These are phyloP conservation scores for Suhomyces tanzawaensis DNA, from an alignment of 805 yeast genomes.

Conservation along the genomic window DNA sequence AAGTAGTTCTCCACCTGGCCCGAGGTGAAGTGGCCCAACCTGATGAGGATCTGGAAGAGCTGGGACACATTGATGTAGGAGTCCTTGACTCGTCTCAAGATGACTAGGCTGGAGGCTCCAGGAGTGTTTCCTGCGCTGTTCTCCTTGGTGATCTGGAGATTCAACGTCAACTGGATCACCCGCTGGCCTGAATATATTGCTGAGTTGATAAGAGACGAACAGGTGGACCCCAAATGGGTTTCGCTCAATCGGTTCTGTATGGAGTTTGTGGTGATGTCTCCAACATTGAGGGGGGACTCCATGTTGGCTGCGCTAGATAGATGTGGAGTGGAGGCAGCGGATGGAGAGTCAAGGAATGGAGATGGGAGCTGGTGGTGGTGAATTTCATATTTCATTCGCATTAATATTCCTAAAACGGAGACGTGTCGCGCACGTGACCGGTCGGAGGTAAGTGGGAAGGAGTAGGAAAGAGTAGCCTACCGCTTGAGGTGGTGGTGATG, in stretches of 20 bases:
- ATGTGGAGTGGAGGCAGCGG: not conserved
- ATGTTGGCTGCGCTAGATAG: slow-evolving; percentile 18
- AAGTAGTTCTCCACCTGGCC: slow-evolving; percentile 30
- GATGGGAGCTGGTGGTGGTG: not conserved
- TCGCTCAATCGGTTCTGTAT: slow-evolving; percentile 33
- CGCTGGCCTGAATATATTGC: slow-evolving; percentile 38
- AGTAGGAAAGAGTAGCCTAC: too few relatives aligned
- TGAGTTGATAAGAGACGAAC: slow-evolving; percentile 19
- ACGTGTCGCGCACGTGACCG: slow-evolving; percentile 1
- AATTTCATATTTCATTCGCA: not conserved
- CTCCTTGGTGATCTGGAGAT: slow-evolving; percentile 6
- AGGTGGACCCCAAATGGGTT: slow-evolving; percentile 32
- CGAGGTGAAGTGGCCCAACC: slow-evolving; percentile 23
- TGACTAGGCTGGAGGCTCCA: slow-evolving; percentile 1
- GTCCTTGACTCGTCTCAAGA: slow-evolving; percentile 43
- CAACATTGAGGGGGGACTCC: slow-evolving; percentile 43
- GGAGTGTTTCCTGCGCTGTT: slow-evolving; percentile 9
- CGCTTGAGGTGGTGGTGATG: too few relatives aligned
- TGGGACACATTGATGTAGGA: slow-evolving; percentile 40
- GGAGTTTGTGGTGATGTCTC: slow-evolving; percentile 41
- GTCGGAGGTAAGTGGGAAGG: too few relatives aligned
- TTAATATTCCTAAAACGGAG: not conserved
- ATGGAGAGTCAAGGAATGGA: not conserved
- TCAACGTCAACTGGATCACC: slow-evolving; percentile 33
- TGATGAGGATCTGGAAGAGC: slow-evolving; percentile 32